phyloP scores from a whole-genome alignment of 2,329 filamentous ascomycete genomes.

The Neonectria faginata region DNA sequence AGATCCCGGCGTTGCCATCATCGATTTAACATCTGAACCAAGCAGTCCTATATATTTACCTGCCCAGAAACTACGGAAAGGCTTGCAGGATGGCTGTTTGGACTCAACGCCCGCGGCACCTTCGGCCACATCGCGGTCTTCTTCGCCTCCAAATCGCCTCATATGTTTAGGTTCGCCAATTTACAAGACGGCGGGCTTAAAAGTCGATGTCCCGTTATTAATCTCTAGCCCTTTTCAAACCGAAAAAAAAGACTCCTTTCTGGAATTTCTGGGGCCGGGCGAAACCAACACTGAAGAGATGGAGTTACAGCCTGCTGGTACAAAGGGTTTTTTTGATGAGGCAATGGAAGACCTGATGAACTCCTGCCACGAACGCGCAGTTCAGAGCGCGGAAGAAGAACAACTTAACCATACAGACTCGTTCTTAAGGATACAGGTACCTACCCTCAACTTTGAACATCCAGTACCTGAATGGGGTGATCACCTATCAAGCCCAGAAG shows the following conservation, averaged over 20 bases:
- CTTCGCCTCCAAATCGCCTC: slow-evolving; percentile 23
- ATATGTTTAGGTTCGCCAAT: slow-evolving; percentile 3
- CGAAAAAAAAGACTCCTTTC: neutral
- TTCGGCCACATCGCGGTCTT: slow-evolving; percentile 27
- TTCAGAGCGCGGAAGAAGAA: slow-evolving; percentile 45
- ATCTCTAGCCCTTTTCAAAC: slow-evolving; percentile 29
- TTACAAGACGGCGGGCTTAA: slow-evolving; percentile 23
- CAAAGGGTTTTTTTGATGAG: slow-evolving; percentile 39
- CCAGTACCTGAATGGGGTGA: slow-evolving; percentile 41
- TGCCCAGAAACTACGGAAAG: slow-evolving; percentile 24
- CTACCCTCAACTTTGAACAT: slow-evolving; percentile 44
- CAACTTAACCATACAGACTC: slow-evolving; percentile 42
- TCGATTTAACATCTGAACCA: slow-evolving; percentile 50
- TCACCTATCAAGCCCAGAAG: slow-evolving; percentile 30
- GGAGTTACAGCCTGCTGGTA: neutral
- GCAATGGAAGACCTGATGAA: slow-evolving; percentile 40
- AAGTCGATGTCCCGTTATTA: slow-evolving; percentile 42
- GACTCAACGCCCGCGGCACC: slow-evolving; percentile 37
- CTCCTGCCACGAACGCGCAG: slow-evolving; percentile 21
- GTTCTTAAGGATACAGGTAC: slow-evolving; percentile 46
- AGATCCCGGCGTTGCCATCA: slow-evolving; percentile 25
- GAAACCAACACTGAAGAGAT: slow-evolving; percentile 1
- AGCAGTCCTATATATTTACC: slow-evolving; percentile 36
- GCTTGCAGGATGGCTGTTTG: slow-evolving; percentile 23
- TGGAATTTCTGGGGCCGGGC: neutral